Conservation (phyloP, 1,284 basidiomycete genomes). For the Agroathelia rolfsii region DNA sequence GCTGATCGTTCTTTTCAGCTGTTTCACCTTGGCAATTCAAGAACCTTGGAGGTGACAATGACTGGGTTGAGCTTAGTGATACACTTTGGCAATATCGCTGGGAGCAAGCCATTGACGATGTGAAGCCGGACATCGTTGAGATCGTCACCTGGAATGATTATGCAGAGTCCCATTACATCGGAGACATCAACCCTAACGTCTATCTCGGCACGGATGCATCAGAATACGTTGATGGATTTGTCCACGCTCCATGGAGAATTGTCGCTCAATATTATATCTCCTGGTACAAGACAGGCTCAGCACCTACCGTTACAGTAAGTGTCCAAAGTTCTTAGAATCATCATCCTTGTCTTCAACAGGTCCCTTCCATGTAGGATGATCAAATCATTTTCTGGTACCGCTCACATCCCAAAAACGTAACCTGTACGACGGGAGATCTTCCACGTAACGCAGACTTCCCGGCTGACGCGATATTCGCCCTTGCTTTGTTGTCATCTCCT, state of each 20-base stretch:
- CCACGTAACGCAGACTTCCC: background rate
- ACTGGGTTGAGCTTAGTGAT: constrained; percentile 27
- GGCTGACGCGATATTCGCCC: constrained; percentile 22
- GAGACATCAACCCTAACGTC: constrained; percentile 33
- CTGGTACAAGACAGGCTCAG: constrained; percentile 21
- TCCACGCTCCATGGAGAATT: constrained; percentile 20
- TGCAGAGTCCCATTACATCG: constrained; percentile 47
- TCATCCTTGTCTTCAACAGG: background rate
- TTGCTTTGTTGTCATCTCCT: constrained; percentile 20
- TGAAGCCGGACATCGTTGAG: constrained; percentile 36
- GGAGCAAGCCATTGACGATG: constrained; percentile 22
- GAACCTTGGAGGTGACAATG: constrained; percentile 23
- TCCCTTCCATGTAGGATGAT: constrained; percentile 15
- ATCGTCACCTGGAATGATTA: constrained; percentile 56
- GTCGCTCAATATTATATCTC: constrained; percentile 25
- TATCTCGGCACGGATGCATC: constrained; percentile 18
- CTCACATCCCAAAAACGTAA: constrained; percentile 19
- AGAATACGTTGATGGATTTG: constrained; percentile 21
- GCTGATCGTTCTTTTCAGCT: constrained; percentile 19
- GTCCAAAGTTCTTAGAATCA: too few relatives aligned
- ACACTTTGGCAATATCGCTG: constrained; percentile 25
- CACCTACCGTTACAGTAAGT: constrained; percentile 19
- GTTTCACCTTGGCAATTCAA: constrained; percentile 38
- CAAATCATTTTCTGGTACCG: constrained; percentile 26
- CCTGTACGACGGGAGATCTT: constrained; percentile 9